A percentile compares a stretch with the other conserved stretches of the same genome.
phyloP scores from a whole-genome alignment of 768 basidiomycete species.

The Phlegmacium glaucopus region DNA sequence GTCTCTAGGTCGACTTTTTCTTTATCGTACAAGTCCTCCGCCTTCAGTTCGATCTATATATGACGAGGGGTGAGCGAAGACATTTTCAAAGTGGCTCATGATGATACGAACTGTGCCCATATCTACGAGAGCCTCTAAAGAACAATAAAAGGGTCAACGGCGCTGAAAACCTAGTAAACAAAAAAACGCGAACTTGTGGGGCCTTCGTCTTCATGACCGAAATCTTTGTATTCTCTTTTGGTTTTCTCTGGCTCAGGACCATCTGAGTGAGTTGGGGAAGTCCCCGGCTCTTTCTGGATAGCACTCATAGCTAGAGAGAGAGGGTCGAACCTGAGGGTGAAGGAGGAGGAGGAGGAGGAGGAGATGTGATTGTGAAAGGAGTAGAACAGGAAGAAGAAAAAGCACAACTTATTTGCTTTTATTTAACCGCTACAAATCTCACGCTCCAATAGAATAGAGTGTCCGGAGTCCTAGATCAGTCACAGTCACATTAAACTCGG shows the following conservation, averaged over 20 bases:
- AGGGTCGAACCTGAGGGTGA: constrained; percentile 1
- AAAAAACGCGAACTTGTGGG: constrained; percentile 57
- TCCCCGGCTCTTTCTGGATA: constrained; percentile 56
- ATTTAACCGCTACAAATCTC: neutral
- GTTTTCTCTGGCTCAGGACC: constrained; percentile 39
- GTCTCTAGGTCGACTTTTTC: constrained; percentile 99
- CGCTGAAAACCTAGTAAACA: constrained; percentile 5
- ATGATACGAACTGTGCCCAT: constrained; percentile 63
- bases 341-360: constrained; percentile 5
- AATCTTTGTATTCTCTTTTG: constrained; percentile 88
- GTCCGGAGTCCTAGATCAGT: no score
- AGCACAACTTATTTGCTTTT: neutral
- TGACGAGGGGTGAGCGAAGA: constrained; percentile 11
- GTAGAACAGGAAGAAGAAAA: no score
- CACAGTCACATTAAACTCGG: no score
- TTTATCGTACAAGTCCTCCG: constrained; percentile 94
- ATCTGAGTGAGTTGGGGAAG: constrained; percentile 22
- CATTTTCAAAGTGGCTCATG: neutral
- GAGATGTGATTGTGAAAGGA: neutral
- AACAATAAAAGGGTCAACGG: constrained; percentile 9
- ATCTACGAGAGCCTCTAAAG: constrained; percentile 78
- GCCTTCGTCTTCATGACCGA: constrained; percentile 68
- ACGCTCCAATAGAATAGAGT: no score
- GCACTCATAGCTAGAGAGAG: constrained; percentile 19
- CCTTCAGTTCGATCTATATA: constrained; percentile 86